phyloP scores from a whole-genome alignment of 148 eudicot genomes.

The Hydrangea macrophylla region DNA sequence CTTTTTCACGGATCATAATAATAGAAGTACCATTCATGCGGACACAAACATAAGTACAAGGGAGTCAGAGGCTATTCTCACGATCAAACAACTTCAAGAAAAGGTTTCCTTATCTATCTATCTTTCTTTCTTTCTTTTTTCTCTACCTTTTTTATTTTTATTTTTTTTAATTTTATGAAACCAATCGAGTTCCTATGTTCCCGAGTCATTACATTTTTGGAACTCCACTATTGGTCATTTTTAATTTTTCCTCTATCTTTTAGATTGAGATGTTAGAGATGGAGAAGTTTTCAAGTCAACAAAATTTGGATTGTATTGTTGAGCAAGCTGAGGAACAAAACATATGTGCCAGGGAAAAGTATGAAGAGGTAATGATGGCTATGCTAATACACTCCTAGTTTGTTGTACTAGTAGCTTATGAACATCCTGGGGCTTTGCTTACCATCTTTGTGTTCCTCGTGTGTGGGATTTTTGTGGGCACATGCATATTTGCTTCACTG shows the following conservation, averaged over 20 bases:
- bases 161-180: background rate
- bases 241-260: conserved; percentile 12
- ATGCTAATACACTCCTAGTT: background rate
- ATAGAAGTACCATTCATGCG: conserved; percentile 11
- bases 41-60: conserved; percentile 24
- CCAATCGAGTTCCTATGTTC: too few species aligned
- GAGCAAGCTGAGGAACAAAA: conserved; percentile 59
- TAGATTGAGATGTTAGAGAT: conserved; percentile 64
- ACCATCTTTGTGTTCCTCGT: background rate
- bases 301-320: conserved; percentile 47
- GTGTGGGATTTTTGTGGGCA: background rate
- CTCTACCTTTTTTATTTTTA: background rate
- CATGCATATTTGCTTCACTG: background rate
- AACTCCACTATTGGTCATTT: conserved; percentile 11
- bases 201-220: background rate
- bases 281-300: conserved; percentile 67
- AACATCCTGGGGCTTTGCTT: background rate
- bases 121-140: background rate
- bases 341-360: conserved; percentile 42
- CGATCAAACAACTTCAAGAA: conserved; percentile 70
- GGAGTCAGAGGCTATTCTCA: conserved; percentile 58
- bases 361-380: conserved; percentile 56
- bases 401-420: background rate
- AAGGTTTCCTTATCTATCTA: conserved; percentile 46
- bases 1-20: conserved; percentile 12